Percentiles rank a stretch among this genome's conserved stretches.
These are phyloP conservation scores for Hippophae rhamnoides DNA, from an alignment of 306 rosid genomes.

Conservation along the genomic window DNA sequence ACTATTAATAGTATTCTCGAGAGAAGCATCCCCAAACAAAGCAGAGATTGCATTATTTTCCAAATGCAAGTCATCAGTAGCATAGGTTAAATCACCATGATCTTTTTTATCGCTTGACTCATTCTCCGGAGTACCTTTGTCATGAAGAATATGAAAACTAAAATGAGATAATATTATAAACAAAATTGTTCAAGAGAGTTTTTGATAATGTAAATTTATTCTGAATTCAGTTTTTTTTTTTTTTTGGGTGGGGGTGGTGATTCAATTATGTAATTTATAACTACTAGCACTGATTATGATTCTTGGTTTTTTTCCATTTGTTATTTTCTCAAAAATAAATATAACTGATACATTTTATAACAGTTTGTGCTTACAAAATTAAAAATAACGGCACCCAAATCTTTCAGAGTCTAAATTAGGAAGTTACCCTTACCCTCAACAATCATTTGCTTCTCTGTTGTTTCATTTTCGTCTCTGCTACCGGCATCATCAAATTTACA, in stretches of 20 bases:
- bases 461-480: background rate
- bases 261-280: no score
- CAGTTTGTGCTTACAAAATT: background rate
- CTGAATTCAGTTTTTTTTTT: no score
- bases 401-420: background rate
- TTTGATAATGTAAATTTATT: no score
- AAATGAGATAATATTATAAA: background rate
- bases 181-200: no score
- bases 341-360: background rate
- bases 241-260: no score
- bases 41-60: conserved; percentile 5
- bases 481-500: background rate
- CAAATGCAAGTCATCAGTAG: background rate
- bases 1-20: background rate
- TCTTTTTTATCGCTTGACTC: background rate
- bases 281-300: no score
- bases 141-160: background rate
- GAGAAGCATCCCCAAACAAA: background rate
- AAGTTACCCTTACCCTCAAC: background rate
- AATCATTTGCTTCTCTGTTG: background rate
- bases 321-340: background rate
- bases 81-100: background rate
- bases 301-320: no score
- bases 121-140: background rate
- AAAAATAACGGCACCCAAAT: no score